Evolutionary conservation across 371 early-diverging fungal species (phyloP).

Genomic region (Lichtheimia ornata): DNA sequence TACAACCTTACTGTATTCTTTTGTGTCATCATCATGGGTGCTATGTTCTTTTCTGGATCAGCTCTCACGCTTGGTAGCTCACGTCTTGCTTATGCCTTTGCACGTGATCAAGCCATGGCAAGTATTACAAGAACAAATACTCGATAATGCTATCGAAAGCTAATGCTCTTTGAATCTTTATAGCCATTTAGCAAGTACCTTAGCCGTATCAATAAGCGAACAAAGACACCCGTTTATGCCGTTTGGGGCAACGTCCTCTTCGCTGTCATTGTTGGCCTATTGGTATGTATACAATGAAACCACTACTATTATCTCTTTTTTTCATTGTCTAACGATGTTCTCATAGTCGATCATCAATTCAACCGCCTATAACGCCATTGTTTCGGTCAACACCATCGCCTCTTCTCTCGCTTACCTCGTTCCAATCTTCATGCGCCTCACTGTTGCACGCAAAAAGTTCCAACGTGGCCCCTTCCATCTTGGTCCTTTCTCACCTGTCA

Average conservation of each 20-base stretch:
- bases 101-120: constrained; percentile 70
- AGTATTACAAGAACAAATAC: not conserved
- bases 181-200: constrained; percentile 52
- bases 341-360: constrained; percentile 53
- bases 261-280: constrained; percentile 41
- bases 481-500: constrained; percentile 54
- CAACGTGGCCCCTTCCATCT: constrained; percentile 53
- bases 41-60: constrained; percentile 57
- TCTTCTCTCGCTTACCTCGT: constrained; percentile 71
- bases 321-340: constrained; percentile 36
- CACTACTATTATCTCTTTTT: constrained; percentile 20
- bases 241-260: constrained; percentile 55
- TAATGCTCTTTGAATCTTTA: not conserved
- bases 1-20: constrained; percentile 51
- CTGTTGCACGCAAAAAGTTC: constrained; percentile 44
- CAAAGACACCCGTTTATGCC: constrained; percentile 43
- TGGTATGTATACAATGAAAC: constrained; percentile 23
- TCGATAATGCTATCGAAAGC: not conserved
- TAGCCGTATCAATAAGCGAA: constrained; percentile 32
- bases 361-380: constrained; percentile 64
- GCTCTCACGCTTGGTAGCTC: constrained; percentile 57
- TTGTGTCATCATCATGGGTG: constrained; percentile 52
- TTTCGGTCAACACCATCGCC: constrained; percentile 70
- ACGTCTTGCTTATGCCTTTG: constrained; percentile 76
- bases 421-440: constrained; percentile 58